Percentiles rank a stretch among this genome's conserved stretches.
Evolutionary conservation across 345 rosid genomes (phyloP).

Genomic region (Combretum micranthum): DNA sequence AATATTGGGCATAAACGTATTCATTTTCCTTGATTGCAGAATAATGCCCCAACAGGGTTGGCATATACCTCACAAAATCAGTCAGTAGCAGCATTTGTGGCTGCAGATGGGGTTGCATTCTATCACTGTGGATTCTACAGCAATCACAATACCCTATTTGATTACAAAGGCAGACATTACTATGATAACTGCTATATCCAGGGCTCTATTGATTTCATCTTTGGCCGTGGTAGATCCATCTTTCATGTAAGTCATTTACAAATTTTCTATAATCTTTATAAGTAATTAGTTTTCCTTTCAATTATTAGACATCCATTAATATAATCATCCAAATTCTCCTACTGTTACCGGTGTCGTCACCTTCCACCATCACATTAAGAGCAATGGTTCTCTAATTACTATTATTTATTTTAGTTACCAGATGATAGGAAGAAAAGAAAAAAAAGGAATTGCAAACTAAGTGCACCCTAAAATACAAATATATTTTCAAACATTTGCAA

Average conservation of each 20-base stretch:
- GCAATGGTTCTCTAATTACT: no score
- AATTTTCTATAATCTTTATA: no score
- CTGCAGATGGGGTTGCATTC: constrained; percentile 71
- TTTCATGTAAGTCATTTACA: constrained; percentile 34
- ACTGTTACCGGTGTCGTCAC: no score
- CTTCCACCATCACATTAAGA: no score
- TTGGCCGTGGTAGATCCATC: constrained; percentile 78
- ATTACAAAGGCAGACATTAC: constrained; percentile 91
- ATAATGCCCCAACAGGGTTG: constrained; percentile 79
- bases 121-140: constrained; percentile 89
- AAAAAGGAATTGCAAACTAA: no score
- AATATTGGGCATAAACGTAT: neutral
- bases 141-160: constrained; percentile 87
- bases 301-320: no score
- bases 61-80: constrained; percentile 95
- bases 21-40: constrained; percentile 25
- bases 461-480: no score
- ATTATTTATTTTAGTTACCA: no score
- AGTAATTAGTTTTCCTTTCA: no score
- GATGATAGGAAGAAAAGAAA: no score
- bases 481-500: no score
- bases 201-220: constrained; percentile 92
- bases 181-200: constrained; percentile 75
- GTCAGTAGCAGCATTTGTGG: constrained; percentile 84
- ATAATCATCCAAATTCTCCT: no score